Conservation (phyloP, 2,329 filamentous ascomycete genomes). For the Colletotrichum sp. region DNA sequence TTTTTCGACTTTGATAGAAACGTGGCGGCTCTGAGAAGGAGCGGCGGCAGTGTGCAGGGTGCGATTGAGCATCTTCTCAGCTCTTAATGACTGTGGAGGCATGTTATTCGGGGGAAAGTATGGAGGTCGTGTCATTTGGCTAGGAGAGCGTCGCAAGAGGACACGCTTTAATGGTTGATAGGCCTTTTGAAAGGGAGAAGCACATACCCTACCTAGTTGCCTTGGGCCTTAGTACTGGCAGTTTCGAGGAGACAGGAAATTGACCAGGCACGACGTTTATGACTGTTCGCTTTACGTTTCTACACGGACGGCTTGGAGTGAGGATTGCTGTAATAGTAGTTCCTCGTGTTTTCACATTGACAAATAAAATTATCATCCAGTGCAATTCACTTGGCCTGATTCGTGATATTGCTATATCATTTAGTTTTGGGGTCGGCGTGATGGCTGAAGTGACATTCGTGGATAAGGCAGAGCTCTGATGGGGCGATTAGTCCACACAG, state of each 20-base stretch:
- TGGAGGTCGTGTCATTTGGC: background rate
- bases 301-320: background rate
- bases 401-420: background rate
- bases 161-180: conserved; percentile 10
- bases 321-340: background rate
- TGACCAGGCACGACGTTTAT: conserved; percentile 18
- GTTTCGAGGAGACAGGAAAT: conserved; percentile 7
- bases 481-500: background rate
- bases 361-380: too few relatives aligned
- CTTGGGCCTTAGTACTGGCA: conserved; percentile 15
- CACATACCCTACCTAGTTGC: conserved; percentile 17
- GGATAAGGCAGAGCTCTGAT: background rate
- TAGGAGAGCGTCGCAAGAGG: background rate
- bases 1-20: conserved; percentile 98
- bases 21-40: conserved; percentile 83
- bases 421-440: background rate
- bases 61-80: conserved; percentile 78
- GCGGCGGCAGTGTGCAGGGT: conserved; percentile 92
- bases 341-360: background rate
- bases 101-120: background rate
- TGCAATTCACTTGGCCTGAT: background rate
- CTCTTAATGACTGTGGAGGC: conserved; percentile 16
- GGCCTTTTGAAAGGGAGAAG: background rate
- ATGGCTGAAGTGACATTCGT: background rate
- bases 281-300: background rate